Base-by-base conservation (phyloP, 139 green algal species). In the Chlorella sp. region DNA sequence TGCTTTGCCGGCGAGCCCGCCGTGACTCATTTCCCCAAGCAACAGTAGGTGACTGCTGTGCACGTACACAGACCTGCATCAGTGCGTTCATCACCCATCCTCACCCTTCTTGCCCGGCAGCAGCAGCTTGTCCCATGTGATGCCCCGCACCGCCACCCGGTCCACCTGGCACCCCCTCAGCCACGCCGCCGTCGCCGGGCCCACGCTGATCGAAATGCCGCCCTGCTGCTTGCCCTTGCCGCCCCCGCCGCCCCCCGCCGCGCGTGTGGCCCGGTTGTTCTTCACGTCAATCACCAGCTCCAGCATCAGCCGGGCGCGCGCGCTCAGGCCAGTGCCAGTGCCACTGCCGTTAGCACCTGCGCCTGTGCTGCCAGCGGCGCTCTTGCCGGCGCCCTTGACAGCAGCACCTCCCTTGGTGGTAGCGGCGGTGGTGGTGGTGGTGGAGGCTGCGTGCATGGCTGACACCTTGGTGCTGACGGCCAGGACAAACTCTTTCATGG, bases 271-370 rank as follows among this genome's bases (percentile, higher is more conserved):
- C 72, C 80, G 75, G 82, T 95, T 95, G 81, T 96, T 95, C 74
- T 96, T 96, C 36, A 95, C 88, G 75, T 96, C 91, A 51, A 95
- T 73, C 20, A 95, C 87, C 49, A 94, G 74, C 49, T 90, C 84
- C 33, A 95, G 77, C 90, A 95, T 87, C 64, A 92, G 72, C 69
- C 87, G 63, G 0, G 85, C 90, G 5, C 88, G 82, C 51, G 77
- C 84, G 67, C 60, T 90, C 49, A 96, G 73, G 2, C 33, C 64
- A n/a, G n/a, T n/a, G n/a, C n/a, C n/a, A n/a, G n/a, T n/a, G n/a
- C n/a, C n/a, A n/a, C n/a, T n/a, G n/a, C n/a, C n/a, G n/a, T n/a
- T n/a, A n/a, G n/a, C n/a, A n/a, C n/a, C n/a, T n/a, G n/a, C n/a
- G n/a, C n/a, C n/a, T n/a, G n/a, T n/a, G n/a, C n/a, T n/a, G n/a